Evolutionary conservation across 1,139 yeast species (phyloP).

Genomic region (Torulaspora pretoriensis): DNA sequence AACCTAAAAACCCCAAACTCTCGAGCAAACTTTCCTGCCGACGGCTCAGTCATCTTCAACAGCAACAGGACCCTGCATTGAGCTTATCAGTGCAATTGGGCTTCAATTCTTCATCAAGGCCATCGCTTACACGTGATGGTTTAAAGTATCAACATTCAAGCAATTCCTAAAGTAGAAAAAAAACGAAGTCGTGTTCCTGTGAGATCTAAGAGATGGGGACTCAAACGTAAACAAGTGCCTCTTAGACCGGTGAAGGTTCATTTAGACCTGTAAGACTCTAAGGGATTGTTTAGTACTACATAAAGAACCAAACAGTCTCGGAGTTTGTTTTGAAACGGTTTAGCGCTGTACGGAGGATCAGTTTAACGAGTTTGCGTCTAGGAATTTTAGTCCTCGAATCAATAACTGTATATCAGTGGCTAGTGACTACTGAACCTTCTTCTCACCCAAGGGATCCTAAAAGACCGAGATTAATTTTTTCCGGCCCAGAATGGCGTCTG

Average conservation of each 20-base stretch:
- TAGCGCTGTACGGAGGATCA: background rate
- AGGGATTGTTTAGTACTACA: background rate
- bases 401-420: background rate
- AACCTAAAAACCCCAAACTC: background rate
- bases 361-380: background rate
- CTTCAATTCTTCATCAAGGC: background rate
- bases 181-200: conserved; percentile 1
- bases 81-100: background rate
- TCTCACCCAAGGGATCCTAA: background rate
- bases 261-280: background rate
- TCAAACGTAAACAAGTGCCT: conserved; percentile 2
- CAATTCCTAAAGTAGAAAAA: conserved; percentile 2
- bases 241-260: background rate
- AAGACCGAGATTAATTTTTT: background rate
- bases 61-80: background rate
- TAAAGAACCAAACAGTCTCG: background rate
- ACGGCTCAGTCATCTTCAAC: background rate
- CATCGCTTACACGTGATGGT: background rate
- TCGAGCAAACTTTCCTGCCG: background rate
- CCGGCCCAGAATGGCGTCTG: conserved; percentile 14
- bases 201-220: background rate
- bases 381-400: background rate
- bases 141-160: conserved; percentile 1
- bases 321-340: background rate
- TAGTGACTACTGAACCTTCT: no score